Evolutionary conservation across 768 basidiomycete genomes (phyloP), one percentile per base, ranked within the genome.

Genomic region (Leccinum truebloodii): DNA sequence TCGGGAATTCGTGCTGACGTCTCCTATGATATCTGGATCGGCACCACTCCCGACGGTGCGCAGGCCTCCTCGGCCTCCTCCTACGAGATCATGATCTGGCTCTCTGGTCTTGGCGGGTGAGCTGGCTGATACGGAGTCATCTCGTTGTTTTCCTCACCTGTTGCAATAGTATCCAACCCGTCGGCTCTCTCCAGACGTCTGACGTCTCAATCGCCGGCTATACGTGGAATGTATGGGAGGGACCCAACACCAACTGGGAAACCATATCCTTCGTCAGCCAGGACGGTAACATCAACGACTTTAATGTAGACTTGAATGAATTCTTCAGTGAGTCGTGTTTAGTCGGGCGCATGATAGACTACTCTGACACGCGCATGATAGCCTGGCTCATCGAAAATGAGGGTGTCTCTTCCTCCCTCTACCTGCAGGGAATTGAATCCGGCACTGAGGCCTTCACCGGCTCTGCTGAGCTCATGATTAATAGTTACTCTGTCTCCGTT

Each of bases 1-100:
- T 81, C 81, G 5, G 79, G 77, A 44, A 77, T 85, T 58, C 76
- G 82, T 48, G 85, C 84, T 6, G 83, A 86, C 64, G 83, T 86
- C 62, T 73, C 83, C 24, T 85, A 84, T 60, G 83, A 84, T 60
- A 81, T 85, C 50, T 86, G 84, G 84, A 66, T 77, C 34, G 84
- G 84, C 34, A 69, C 62, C 14, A 69, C 80, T 9, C 65, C 75
- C 3, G 67, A 77, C 6, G 83, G 83, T 49, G 62, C 65, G 1
- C 79, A 83, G n/a, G 83, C 83, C 0, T 73, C 80, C 2, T 61
- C 71, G 7, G 76, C 78, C 6, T 83, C 82, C 6, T 79, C 79
- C 2, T 85, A 76, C 64, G 84, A 85, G 67, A 83, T 85, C 57
- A 85, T 85, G 83, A 83, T 85, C 60, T 85, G 84, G 84, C 78